Evolutionary conservation across 2,329 filamentous ascomycete species (phyloP).

Genomic region (Curvularia hawaiiensis): DNA sequence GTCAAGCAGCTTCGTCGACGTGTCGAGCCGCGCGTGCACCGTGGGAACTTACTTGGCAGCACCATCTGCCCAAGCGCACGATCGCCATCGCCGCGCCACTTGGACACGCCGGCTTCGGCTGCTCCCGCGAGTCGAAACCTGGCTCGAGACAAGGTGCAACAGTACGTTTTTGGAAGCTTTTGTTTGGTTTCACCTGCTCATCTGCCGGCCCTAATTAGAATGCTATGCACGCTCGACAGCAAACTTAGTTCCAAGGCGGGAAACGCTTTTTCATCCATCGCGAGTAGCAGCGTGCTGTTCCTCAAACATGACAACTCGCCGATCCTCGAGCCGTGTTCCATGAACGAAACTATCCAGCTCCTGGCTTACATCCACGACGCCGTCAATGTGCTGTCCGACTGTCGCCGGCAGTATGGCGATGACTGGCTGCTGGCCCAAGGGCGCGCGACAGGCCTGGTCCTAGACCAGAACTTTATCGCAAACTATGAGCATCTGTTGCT

Average conservation of each 20-base stretch:
- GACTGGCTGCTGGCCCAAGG: conserved; percentile 41
- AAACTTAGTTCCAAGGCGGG: conserved; percentile 15
- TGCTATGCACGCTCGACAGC: conserved; percentile 37
- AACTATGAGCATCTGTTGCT: conserved; percentile 53
- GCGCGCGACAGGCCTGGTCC: conserved; percentile 32
- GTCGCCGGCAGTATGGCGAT: conserved; percentile 35
- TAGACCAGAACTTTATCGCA: conserved; percentile 48
- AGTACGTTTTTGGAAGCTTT: conserved; percentile 40
- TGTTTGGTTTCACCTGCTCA: conserved; percentile 44
- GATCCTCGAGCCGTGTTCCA: conserved; percentile 35
- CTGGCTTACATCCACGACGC: conserved; percentile 40
- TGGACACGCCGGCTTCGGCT: conserved; percentile 28
- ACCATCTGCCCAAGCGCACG: conserved; percentile 35
- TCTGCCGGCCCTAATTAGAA: conserved; percentile 30
- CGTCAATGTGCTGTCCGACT: conserved; percentile 37
- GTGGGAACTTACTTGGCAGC: conserved; percentile 23
- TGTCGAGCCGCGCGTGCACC: conserved; percentile 38
- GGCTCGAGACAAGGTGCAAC: conserved; percentile 43
- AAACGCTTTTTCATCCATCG: conserved; percentile 36
- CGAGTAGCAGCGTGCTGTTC: conserved; percentile 42
- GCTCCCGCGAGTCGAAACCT: conserved; percentile 37
- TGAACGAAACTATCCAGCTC: conserved; percentile 35
- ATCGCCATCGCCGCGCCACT: conserved; percentile 31
- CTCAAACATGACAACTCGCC: conserved; percentile 41
- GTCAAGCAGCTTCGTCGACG: conserved; percentile 47